Conservation (phyloP, 78 protist species). For the Dictyostelium intermedium region DNA sequence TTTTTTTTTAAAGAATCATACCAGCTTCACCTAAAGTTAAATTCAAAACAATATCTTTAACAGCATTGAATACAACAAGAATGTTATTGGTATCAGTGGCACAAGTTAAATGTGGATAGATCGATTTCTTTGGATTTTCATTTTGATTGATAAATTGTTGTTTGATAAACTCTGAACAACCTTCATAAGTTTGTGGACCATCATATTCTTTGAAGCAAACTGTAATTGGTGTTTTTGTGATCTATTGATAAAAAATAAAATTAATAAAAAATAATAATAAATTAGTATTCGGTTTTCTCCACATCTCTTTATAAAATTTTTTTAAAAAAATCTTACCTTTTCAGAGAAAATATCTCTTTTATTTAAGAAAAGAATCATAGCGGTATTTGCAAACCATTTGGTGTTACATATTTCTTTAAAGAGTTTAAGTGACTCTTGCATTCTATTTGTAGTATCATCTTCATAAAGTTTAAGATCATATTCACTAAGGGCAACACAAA, state of each 20-base stretch:
- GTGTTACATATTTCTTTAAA: conserved; percentile 94
- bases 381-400: conserved; percentile 92
- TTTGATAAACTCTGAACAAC: conserved; percentile 69
- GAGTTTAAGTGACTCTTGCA: conserved; percentile 93
- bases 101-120: conserved; percentile 91
- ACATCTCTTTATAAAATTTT: too few species aligned
- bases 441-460: conserved; percentile 92
- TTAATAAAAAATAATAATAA: not conserved
- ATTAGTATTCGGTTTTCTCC: not conserved
- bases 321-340: conserved; percentile 25
- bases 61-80: conserved; percentile 82
- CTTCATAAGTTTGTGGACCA: conserved; percentile 75
- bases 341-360: conserved; percentile 89
- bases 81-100: conserved; percentile 91
- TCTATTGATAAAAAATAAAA: not conserved
- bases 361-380: conserved; percentile 95
- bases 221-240: conserved; percentile 70
- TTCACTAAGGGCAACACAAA: conserved; percentile 91
- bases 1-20: conserved; percentile 29
- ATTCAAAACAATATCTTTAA: conserved; percentile 83
- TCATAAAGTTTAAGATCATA: conserved; percentile 92
- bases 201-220: conserved; percentile 85
- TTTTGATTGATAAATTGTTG: conserved; percentile 78
- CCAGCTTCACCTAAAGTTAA: conserved; percentile 73
- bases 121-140: conserved; percentile 69